Conservation (phyloP, 768 basidiomycete genomes). For the Tephrocybe sp. region DNA sequence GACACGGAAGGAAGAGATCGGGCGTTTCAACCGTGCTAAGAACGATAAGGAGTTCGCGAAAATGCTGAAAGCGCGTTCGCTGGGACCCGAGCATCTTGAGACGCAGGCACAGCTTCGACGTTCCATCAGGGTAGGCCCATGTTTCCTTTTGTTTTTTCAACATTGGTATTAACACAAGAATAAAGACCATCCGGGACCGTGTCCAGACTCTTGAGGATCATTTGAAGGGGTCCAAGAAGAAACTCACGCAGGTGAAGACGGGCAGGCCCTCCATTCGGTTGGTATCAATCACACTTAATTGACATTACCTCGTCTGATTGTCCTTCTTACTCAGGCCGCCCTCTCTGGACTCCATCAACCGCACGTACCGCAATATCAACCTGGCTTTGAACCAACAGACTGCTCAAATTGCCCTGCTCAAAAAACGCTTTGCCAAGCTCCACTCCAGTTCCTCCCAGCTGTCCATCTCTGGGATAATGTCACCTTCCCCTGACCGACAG, state of each 20-base stretch:
- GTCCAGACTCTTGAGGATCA: slow-evolving; percentile 80
- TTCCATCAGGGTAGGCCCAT: slow-evolving; percentile 58
- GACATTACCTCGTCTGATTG: not conserved
- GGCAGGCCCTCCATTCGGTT: slow-evolving; percentile 67
- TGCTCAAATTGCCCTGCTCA: slow-evolving; percentile 50
- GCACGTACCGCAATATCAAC: slow-evolving; percentile 86
- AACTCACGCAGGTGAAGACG: slow-evolving; percentile 57
- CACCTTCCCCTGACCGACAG: slow-evolving; percentile 12
- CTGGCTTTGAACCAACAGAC: slow-evolving; percentile 63
- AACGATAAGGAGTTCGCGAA: slow-evolving; percentile 78
- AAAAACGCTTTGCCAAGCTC: slow-evolving; percentile 52
- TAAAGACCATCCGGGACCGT: slow-evolving; percentile 66
- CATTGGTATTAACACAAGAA: slow-evolving; percentile 3
- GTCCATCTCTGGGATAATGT: not conserved
- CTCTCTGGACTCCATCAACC: slow-evolving; percentile 80
- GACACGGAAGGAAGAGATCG: slow-evolving; percentile 81
- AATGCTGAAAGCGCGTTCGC: slow-evolving; percentile 68
- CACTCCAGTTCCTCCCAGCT: slow-evolving; percentile 31
- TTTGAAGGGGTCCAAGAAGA: slow-evolving; percentile 69
- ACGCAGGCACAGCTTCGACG: slow-evolving; percentile 76
- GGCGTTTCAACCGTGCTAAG: slow-evolving; percentile 75
- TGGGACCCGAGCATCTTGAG: slow-evolving; percentile 89
- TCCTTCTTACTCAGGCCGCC: slow-evolving; percentile 57
- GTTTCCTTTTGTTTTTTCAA: not conserved
- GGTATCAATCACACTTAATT: slow-evolving; percentile 17